Base-by-base conservation (phyloP, 2,329 filamentous ascomycete species). In the Shiraia bambusicola region DNA sequence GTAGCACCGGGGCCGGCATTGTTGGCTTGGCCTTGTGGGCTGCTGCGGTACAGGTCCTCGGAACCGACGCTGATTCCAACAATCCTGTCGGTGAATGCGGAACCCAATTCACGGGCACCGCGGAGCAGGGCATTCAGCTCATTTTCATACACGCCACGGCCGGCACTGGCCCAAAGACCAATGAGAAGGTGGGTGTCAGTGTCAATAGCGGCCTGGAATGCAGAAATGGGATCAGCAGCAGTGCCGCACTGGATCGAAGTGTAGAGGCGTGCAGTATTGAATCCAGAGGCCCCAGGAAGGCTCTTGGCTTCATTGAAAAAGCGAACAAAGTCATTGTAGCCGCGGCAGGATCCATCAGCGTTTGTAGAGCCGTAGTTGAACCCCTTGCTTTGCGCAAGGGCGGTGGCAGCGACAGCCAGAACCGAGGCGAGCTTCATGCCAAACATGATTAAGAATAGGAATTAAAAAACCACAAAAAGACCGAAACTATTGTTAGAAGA, bases 21-120 rank as follows among this genome's bases (percentile, higher is more conserved):
- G 54, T 81, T 81, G 35, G 72, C 87, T 24, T 77, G 65, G 41
- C 82, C 80, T n/a, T 77, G 83, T 10, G 79, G 77, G 1, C 87
- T 87, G 73, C 59, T 73, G 50, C 69, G 54, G 59, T 75, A 76
- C 25, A 74, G 76, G 66, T 95, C 89, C 76, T 95, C 89, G 52
- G 79, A 87, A 47, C 89, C 89, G 35, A 94, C 82, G 1, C 87
- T 91, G 70, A 95, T 91, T 65, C 88, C 89, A 41, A 83, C 82
- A 34, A 94, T 81, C 14, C 84, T 74, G 42, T 76, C 73, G 16
- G 77, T 77, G 58, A 94, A 82, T 32, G 76, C 71, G 6, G 72
- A 68, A 38, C 87, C 88, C 63, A 89, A 88, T 58, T 82, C 75
- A 29, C 70, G 55, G 50, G 90, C 85, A 52, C 88, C 86, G 30